Conservation (phyloP, 768 basidiomycete species). For the Lentinula aciculospora region DNA sequence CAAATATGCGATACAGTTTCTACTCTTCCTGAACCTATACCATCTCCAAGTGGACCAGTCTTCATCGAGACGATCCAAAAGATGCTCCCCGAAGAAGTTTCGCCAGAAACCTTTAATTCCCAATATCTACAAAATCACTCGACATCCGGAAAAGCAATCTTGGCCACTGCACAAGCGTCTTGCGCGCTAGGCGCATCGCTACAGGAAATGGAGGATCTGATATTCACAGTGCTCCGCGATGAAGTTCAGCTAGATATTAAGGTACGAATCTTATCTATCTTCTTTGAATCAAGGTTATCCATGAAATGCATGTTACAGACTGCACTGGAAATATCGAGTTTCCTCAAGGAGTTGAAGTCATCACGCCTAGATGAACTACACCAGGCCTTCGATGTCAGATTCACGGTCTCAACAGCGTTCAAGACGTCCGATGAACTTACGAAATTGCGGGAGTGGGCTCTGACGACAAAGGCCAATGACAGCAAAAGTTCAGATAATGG, state of each 20-base stretch:
- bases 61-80: constrained; percentile 41
- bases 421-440: constrained; percentile 34
- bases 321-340: constrained; percentile 28
- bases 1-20: constrained; percentile 29
- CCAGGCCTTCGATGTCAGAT: constrained; percentile 30
- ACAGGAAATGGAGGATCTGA: constrained; percentile 55
- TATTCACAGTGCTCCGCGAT: constrained; percentile 39
- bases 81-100: constrained; percentile 51
- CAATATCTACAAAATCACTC: constrained; percentile 69
- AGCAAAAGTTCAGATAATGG: background rate
- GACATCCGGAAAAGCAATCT: constrained; percentile 40
- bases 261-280: constrained; percentile 22
- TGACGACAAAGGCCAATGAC: background rate
- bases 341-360: constrained; percentile 31
- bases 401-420: constrained; percentile 43
- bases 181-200: constrained; percentile 37
- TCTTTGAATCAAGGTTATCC: background rate
- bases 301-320: constrained; percentile 29
- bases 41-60: constrained; percentile 42
- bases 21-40: constrained; percentile 30
- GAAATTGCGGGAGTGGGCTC: constrained; percentile 16
- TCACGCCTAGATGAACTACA: constrained; percentile 41
- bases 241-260: constrained; percentile 26
- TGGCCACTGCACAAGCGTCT: constrained; percentile 61
- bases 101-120: constrained; percentile 65